Base-by-base conservation (phyloP, 495 filamentous ascomycete genomes). In the Hypoxylon perforatum region DNA sequence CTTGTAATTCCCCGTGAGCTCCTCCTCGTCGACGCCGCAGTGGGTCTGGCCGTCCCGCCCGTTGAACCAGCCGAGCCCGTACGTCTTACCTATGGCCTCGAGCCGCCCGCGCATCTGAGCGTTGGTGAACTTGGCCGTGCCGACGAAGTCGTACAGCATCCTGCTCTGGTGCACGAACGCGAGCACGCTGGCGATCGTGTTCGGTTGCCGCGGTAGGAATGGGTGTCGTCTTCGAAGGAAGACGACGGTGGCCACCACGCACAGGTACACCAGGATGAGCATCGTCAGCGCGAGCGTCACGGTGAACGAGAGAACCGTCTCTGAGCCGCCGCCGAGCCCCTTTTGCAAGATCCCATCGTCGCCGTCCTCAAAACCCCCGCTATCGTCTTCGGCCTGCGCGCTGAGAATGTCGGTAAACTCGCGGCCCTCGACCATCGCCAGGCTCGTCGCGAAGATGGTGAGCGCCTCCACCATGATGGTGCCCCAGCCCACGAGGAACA, bases 91-190 rank as follows among this genome's bases (percentile, higher is more conserved):
- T 15, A 84, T 61, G 5, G 59, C 66, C 54, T 82, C 83, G 23
- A 92, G 77, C 62, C 80, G 76, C 28, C 73, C 55, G 48, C 81
- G 82, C 82, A 91, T 88, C 70, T 85, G 69, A 4, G 76, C 74
- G 28, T 85, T 86, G 38, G 78, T 80, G 61, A 88, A 75, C 75
- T 84, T 85, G 51, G 87, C 84, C 25, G 88, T 91, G 22, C 84
- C 86, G 1, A 88, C 86, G 66, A 92, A 92, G 59, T 86, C 82
- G 39, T 86, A 87, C 56, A 92, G 73, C 90, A 92, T 91, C 77
- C 89, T 90, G 68, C 80, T 84, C 71, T 91, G 88, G 69, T 92
- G 86, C 49, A 92, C 87, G 70, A 88, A 92, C 9, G 88, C 90
- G 47, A 92, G 79, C 33, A 92, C 84, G 38, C 84, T 86, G 22